Evolutionary conservation across 305 asterid species (phyloP).

Genomic region (Striga hermonthica): DNA sequence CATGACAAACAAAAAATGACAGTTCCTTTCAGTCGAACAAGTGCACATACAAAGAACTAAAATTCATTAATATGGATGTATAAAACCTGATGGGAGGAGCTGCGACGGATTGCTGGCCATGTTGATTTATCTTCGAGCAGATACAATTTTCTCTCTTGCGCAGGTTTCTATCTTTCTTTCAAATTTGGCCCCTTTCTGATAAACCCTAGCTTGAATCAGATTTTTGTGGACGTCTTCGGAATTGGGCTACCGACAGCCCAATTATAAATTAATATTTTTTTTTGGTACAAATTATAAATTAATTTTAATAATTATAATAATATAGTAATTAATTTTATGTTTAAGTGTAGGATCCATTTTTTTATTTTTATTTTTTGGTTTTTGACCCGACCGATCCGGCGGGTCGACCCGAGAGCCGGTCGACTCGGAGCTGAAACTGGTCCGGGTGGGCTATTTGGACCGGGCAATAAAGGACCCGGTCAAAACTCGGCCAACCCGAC

Average conservation of each 20-base stretch:
- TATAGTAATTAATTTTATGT: no score
- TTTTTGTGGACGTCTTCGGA: not conserved
- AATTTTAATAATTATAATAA: no score
- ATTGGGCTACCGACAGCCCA: not conserved
- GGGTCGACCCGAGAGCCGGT: no score
- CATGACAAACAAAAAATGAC: not conserved
- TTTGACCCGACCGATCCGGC: no score
- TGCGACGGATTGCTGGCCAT: constrained; percentile 48
- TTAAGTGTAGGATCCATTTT: no score
- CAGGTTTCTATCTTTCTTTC: not conserved
- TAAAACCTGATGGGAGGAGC: constrained; percentile 46
- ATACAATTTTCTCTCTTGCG: not conserved
- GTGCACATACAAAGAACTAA: not conserved
- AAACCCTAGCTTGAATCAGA: not conserved
- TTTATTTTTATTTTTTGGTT: no score
- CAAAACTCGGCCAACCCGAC: no score
- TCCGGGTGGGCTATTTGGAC: no score
- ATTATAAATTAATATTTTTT: no score
- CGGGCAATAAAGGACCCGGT: no score
- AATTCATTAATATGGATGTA: not conserved
- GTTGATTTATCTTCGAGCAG: constrained; percentile 22
- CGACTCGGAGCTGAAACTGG: no score
- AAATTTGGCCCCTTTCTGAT: constrained; percentile 8
- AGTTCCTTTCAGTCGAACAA: not conserved
- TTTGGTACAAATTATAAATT: no score